Base-by-base conservation (phyloP, 495 filamentous ascomycete species). In the Penicillium antarcticum region DNA sequence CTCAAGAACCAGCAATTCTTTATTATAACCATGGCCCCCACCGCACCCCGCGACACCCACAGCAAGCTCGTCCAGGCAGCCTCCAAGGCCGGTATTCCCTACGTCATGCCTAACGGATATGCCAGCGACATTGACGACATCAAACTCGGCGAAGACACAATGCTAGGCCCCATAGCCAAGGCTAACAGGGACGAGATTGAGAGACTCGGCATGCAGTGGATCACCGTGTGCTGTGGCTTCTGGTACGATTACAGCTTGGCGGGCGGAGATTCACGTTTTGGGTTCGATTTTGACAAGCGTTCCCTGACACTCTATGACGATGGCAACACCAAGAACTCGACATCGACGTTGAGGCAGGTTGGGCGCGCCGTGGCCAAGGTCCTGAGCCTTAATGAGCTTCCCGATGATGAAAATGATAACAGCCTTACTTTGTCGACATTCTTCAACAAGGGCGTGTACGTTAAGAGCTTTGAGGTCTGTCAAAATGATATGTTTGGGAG, bases 41-140 rank as follows among this genome's bases (percentile, higher is more conserved):
- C 39, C 1, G 79, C 78, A 0, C 68, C 77, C 2, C 63, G 55
- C 1, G 72, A 76, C 6, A 70, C 68, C 13, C 77, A 85, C 32
- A 60, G 54, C 48, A 74, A 76, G 48, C 72, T 89, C 40, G 67
- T 86, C 55, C 57, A 73, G 9, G 86, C 85, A 2, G 87, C 87
- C 2, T 80, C 75, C 14, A 74, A 78, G 34, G 84, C 87, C 2
- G 78, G 77, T 17, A 77, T 89, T 1, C 68, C 68, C 2, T 87
- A 81, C 64, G 53, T 89, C 52, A 65, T 87, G 47, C 85, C 87
- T 7, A 87, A 86, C 58, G 72, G 72, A 31, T 87, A 68, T 40
- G 78, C 69, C 18, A 42, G 40, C 12, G 80, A 84, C 51, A 58
- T 63, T 42, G 57, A 53, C 0, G 31, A 67, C 33, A 23, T 44